Evolutionary conservation across 495 filamentous ascomycete genomes (phyloP).

Genomic region (Paragyromitra xinjiangensis): DNA sequence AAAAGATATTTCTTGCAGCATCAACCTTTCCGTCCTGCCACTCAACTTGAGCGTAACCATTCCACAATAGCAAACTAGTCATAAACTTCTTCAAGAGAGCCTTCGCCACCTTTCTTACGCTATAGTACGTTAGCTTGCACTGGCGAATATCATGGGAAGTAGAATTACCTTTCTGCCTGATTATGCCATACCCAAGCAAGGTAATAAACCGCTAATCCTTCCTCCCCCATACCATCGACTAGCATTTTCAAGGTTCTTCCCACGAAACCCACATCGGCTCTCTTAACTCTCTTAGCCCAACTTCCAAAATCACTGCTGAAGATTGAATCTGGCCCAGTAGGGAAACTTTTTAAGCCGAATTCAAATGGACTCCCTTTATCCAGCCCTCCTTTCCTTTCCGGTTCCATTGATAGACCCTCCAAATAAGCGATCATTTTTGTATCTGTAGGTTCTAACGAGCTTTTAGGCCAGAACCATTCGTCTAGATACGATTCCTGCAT

Average conservation of each 20-base stretch:
- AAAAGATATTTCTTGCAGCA: conserved; percentile 71
- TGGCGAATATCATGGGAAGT: not conserved
- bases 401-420: conserved; percentile 49
- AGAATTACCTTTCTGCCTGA: conserved; percentile 59
- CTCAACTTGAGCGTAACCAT: conserved; percentile 79
- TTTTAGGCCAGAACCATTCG: conserved; percentile 55
- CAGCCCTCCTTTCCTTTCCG: conserved; percentile 49
- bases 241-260: conserved; percentile 66
- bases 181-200: conserved; percentile 74
- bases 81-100: conserved; percentile 72
- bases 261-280: conserved; percentile 44
- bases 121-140: conserved; percentile 25
- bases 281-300: conserved; percentile 34
- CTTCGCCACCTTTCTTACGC: conserved; percentile 77
- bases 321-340: conserved; percentile 43
- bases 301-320: conserved; percentile 23
- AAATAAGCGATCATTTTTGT: conserved; percentile 25
- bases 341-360: conserved; percentile 52
- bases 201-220: conserved; percentile 73
- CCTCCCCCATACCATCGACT: conserved; percentile 60
- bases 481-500: conserved; percentile 43
- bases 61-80: conserved; percentile 74
- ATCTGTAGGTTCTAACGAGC: conserved; percentile 4
- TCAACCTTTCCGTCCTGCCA: conserved; percentile 65
- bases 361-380: conserved; percentile 38